These are phyloP conservation scores for Sarcocystis neurona DNA, from an alignment of 169 alveolate genomes.

Conservation along the genomic window DNA sequence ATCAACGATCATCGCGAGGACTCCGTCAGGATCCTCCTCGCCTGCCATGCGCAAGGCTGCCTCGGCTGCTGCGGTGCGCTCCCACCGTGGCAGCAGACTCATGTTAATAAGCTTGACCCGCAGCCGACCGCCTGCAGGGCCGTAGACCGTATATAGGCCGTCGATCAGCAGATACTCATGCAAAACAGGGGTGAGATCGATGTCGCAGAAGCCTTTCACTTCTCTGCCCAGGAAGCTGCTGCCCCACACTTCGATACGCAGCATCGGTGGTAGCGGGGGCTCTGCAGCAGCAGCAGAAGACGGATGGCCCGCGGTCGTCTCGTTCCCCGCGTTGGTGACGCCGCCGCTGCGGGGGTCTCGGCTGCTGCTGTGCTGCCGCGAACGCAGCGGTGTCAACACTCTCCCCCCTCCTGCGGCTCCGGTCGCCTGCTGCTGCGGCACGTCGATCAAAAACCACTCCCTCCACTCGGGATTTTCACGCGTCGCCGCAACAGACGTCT, in stretches of 20 bases:
- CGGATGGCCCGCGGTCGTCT: no score
- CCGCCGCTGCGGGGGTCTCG: no score
- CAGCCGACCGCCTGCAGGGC: slow-evolving; percentile 9
- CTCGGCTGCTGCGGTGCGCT: slow-evolving; percentile 24
- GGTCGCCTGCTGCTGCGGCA: no score
- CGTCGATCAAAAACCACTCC: slow-evolving; percentile 20
- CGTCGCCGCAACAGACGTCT: slow-evolving; percentile 23
- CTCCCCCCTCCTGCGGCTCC: no score
- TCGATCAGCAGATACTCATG: slow-evolving; percentile 7
- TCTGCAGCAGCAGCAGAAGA: no score
- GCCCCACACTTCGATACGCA: slow-evolving; percentile 33
- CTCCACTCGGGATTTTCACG: slow-evolving; percentile 30
- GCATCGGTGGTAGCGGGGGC: no score
- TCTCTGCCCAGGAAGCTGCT: slow-evolving; percentile 32
- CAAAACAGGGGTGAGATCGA: slow-evolving; percentile 5
- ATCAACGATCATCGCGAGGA: slow-evolving; percentile 23
- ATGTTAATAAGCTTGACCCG: slow-evolving; percentile 28
- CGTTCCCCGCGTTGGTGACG: not conserved
- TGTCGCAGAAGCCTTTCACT: slow-evolving; percentile 36
- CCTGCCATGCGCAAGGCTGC: slow-evolving; percentile 4
- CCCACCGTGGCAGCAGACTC: slow-evolving; percentile 38
- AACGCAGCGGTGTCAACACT: no score
- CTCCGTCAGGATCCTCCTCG: slow-evolving; percentile 33
- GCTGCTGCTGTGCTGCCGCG: no score
- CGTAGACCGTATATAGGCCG: slow-evolving; percentile 13